phyloP scores from a whole-genome alignment of 192 early-diverging fungal genomes.

The Entrophospora sp. region DNA sequence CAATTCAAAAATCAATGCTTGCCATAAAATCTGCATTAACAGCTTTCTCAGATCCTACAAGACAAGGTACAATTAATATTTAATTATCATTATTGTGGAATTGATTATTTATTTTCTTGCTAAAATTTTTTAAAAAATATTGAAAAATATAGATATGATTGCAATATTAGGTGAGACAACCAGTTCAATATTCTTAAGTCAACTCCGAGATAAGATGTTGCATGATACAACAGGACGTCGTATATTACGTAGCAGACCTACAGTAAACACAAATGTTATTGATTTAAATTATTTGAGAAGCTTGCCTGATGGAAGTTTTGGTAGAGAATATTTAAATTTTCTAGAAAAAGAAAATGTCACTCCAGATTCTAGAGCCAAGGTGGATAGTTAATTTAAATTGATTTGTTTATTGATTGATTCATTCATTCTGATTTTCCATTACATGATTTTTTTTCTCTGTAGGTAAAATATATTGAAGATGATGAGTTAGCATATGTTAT shows the following conservation, averaged over 20 bases:
- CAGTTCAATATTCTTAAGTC: slow-evolving; percentile 51
- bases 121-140: background rate
- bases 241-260: slow-evolving; percentile 75
- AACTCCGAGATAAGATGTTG: slow-evolving; percentile 77
- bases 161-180: slow-evolving; percentile 88
- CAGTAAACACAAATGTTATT: slow-evolving; percentile 60
- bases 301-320: slow-evolving; percentile 72
- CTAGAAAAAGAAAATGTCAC: slow-evolving; percentile 70
- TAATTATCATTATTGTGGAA: background rate
- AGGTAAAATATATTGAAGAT: slow-evolving; percentile 84
- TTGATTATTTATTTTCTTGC: background rate
- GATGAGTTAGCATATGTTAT: slow-evolving; percentile 91
- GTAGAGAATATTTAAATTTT: slow-evolving; percentile 74
- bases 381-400: too few species aligned
- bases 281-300: slow-evolving; percentile 56
- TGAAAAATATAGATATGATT: slow-evolving; percentile 81
- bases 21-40: slow-evolving; percentile 70
- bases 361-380: slow-evolving; percentile 70
- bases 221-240: slow-evolving; percentile 61
- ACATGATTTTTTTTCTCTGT: background rate
- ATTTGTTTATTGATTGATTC: too few species aligned
- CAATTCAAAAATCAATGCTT: slow-evolving; percentile 55
- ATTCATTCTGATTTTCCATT: background rate
- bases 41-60: slow-evolving; percentile 65
- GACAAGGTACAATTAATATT: slow-evolving; percentile 40